Conservation (phyloP, 176 grass and related monocot genomes). For the maize (Zea mays) region Zm-B73-REFERENCE-NAM-5.0 NC_050101.1:176541001-176541500, state of each 20-base stretch:
- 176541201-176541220: constrained; percentile 72
- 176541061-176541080: background rate
- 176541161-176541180: background rate
- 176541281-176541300: constrained; percentile 62
- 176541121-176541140: background rate
- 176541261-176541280: constrained; percentile 78
- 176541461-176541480: constrained; percentile 64
- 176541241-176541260: constrained; percentile 75
- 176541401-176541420: constrained; percentile 73
- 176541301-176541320: constrained; percentile 91
- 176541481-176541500: constrained; percentile 68
- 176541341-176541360: constrained; percentile 19
- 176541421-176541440: constrained; percentile 45
- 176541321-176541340: constrained; percentile 51
- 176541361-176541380: constrained; percentile 24
- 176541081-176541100: constrained; percentile 6
- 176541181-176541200: constrained; percentile 52
- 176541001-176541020: background rate
- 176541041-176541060: background rate
- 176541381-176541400: constrained; percentile 46
- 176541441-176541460: constrained; percentile 69
- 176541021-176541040: background rate
- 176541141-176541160: background rate
- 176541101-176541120: constrained; percentile 10
- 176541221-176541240: constrained; percentile 80